Base-by-base conservation (phyloP, 1,284 basidiomycete species). In the Xanthoconium separans region DNA sequence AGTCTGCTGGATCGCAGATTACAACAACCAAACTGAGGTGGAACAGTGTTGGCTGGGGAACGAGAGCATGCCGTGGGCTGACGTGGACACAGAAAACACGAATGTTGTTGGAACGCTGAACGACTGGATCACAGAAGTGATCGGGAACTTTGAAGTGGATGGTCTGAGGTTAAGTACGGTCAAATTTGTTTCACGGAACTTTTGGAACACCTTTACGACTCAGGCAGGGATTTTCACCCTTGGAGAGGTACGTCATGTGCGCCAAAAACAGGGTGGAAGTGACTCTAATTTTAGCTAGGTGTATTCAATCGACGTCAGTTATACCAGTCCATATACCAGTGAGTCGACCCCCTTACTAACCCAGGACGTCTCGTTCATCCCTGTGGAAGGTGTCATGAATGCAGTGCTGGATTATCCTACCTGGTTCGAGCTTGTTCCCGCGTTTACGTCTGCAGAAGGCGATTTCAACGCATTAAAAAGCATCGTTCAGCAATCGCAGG, bases 1-100 rank as follows among this genome's bases (percentile, higher is more conserved):
- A 2, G 58, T 69, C 47, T 76, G 75, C 58, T 70, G 72, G 60
- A 73, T 79, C 54, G 63, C 61, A 9, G 68, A 86, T 62, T 87
- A 80, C 67, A 72, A 63, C 61, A 88, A 90, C 65, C 75, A 81
- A 65, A 89, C 84, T 0, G 79, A 83, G 29, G 79, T 88, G 53
- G 84, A 91, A 66, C 76, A 84, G 65, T 89, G 88, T 71, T 92
- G 89, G 87, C 74, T 92, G 8, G 89, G 88, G 6, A 84, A 88
- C 65, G 72, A 73, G 50, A 76, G 73, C 6, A 73, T 90, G 43
- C 76, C 85, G 2, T 75, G 90, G 48, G 79, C 83, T 20, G 90
- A 92, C 59, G 68, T 91, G 58, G 80, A 91, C 70, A 92, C 90
- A 2, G 87, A 91, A 65, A 76, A 87, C 62, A 61, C 74, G 4